Base-by-base conservation (phyloP, 345 rosid species). In the Bruguiera sexangula region DNA sequence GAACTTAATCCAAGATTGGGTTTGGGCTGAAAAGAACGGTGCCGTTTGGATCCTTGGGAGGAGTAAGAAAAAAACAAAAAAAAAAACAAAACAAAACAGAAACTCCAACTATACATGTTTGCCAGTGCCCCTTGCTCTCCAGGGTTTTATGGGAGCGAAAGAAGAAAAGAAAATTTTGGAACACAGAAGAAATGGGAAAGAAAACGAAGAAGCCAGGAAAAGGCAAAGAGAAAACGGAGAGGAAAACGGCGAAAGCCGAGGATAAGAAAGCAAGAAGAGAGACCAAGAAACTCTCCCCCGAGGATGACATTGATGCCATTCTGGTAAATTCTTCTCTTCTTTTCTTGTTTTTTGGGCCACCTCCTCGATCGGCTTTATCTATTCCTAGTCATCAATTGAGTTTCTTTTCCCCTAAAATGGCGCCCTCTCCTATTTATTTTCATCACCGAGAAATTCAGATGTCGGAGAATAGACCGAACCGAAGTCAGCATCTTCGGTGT, bases 291-390 rank as follows among this genome's bases (percentile, higher is more conserved):
- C 79, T 89, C 76, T 86, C 92, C 70, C 96, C 96, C 24, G 97
- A 93, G 75, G 97, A 93, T 62, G 98, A 89, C 81, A 93, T 93
- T 62, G 98, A 93, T 64, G 96, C 96, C 79, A 91, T 93, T 75
- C 81, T 93, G 85, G 98, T 91, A 83, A 30, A 51, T n/a, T 32
- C 6, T 11, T 13, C 32, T 34, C 5, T 30, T 16, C 20, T 29
- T 11, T 34, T 5, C 22, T 16, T 6, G 26, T 58, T 16, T 2
- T 3, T 15, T 34, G 8, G 18, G 8, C 63, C 24, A 20, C 20
- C 2, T 55, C 21, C 2, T 24, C 37, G 24, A 56, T 37, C 5
- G 11, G 50, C 48, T 39, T 51, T 3, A 29, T 36, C 50, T 66
- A 18, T 53, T 50, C 8, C 10, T 43, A 18, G 7, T 60, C 11